Base-by-base conservation (phyloP, 495 filamentous ascomycete species). In the Parathielavia appendiculata region DNA sequence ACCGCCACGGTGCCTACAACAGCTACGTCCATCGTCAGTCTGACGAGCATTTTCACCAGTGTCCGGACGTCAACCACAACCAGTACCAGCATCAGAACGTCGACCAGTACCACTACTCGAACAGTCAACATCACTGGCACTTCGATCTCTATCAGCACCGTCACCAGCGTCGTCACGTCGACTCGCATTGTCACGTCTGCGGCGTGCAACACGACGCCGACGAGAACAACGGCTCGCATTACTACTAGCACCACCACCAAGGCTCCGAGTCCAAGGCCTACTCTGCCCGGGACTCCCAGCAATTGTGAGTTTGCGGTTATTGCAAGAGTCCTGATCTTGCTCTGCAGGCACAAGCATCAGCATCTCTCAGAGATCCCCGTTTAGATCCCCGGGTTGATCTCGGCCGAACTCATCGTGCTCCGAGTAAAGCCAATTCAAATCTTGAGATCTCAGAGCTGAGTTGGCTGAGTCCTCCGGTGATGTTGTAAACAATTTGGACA, bases 271-370 rank as follows among this genome's bases (percentile, higher is more conserved):
- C 46, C 36, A 1, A 40, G 38, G 16, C 66, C 60, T 9, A 59
- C 58, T 5, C 45, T 66, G 2, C 66, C 66, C 3, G 66, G 66
- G 4, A 63, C 61, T 6, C 56, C 63, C 0, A 63, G 39, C 11
- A 62, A 60, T 20, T 68, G 66, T 68, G 54, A 62, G 64, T 64
- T 54, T 14, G 6, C 8, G 7, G 19, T 19, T 11, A 6, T 6
- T 26, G 6, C 11, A 16, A 11, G 11, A 10, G 17, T n/a, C 26
- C 47, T 32, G 45, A 39, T 19, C 5, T 47, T 40, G 2, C 14
- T 17, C 13, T 1, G 30, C 26, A 49, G 23, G 10, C n/a, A n/a
- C n/a, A n/a, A n/a, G n/a, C 13, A 9, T n/a, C 26, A 16, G 26
- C 5, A 17, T 19, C 10, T 16, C 20, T 6, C 20, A n/a, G 14